Base-by-base conservation (phyloP, 176 grass and related monocot species). In the Eleusine coracana region DNA sequence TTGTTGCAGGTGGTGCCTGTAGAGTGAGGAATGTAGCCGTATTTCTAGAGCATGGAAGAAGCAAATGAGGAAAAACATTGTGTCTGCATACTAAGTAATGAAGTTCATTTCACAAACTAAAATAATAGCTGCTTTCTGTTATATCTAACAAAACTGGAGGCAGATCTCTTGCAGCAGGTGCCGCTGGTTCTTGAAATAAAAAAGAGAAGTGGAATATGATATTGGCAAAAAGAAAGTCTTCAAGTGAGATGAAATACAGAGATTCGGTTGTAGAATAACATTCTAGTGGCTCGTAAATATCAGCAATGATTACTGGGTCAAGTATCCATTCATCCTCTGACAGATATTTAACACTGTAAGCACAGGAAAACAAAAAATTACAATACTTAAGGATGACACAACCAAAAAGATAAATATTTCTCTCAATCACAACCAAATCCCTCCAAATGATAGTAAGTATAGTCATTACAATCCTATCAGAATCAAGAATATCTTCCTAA, bases 301-400 rank as follows among this genome's bases (percentile, higher is more conserved):
- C 89, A 1, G 89, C 91, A 44, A 99, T 96, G 39, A 87, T 84
- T 59, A 86, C 89, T 48, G 96, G 93, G 85, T 99, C 93, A 62
- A 99, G 81, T 85, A 96, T 93, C 96, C 96, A 99, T 82, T 93
- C 88, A 78, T 95, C 91, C 79, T 99, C 91, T 1, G 82, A 87
- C 20, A 92, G 80, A 90, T 87, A 92, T 89, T 95, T 96, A 41
- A 99, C 96, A 90, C 93, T 99, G 75, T 74, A 70, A 86, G 86
- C 40, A 73, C 50, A 70, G 55, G 42, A 56, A 73, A 80, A 12
- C 18, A 29, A 42, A 64, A 70, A 44, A 21, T 38, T 75, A 78
- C 21, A 36, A 10, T 75, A 52, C 8, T 79, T 80, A 16, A 31
- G 0, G 74, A 67, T 7, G 44, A 5, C 25, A 25, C 25, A 25